phyloP scores from a whole-genome alignment of 73 alveolate species.

The Strombidium stylifer region DNA sequence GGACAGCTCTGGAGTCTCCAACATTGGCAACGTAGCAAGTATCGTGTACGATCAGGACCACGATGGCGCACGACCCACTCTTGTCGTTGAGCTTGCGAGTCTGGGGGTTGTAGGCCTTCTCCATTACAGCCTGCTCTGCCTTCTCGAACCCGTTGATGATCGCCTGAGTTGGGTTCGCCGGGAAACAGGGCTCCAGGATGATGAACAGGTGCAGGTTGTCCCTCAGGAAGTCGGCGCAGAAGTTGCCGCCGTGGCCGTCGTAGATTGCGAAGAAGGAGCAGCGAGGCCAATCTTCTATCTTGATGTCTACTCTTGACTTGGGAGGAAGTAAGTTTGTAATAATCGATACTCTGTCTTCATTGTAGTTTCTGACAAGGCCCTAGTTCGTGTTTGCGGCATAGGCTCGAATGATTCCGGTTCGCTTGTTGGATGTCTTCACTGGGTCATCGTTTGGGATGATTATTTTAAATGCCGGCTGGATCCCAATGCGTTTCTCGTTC shows the following conservation, averaged over 20 bases:
- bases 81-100: slow-evolving; percentile 66
- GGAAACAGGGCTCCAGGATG: slow-evolving; percentile 88
- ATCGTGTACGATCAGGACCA: slow-evolving; percentile 86
- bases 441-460: slow-evolving; percentile 72
- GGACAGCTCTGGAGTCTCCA: slow-evolving; percentile 96
- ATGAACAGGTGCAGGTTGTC: slow-evolving; percentile 95
- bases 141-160: slow-evolving; percentile 91
- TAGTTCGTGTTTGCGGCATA: slow-evolving; percentile 98
- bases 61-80: slow-evolving; percentile 96
- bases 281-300: slow-evolving; percentile 90
- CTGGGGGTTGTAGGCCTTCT: slow-evolving; percentile 52
- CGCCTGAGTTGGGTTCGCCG: slow-evolving; percentile 94
- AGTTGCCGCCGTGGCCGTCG: slow-evolving; percentile 98
- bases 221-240: slow-evolving; percentile 93
- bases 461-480: slow-evolving; percentile 49
- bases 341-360: slow-evolving; percentile 93
- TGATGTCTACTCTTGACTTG: slow-evolving; percentile 33
- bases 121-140: slow-evolving; percentile 86
- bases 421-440: slow-evolving; percentile 73
- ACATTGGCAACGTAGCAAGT: slow-evolving; percentile 93
- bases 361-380: slow-evolving; percentile 93
- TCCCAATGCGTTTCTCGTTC: no score
- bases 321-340: slow-evolving; percentile 84
- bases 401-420: slow-evolving; percentile 91
- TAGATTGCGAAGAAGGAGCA: slow-evolving; percentile 97